Percentiles rank a stretch among this genome's conserved stretches.
phyloP scores from a whole-genome alignment of 2,329 filamentous ascomycete species.

The Claviceps humidiphila region DNA sequence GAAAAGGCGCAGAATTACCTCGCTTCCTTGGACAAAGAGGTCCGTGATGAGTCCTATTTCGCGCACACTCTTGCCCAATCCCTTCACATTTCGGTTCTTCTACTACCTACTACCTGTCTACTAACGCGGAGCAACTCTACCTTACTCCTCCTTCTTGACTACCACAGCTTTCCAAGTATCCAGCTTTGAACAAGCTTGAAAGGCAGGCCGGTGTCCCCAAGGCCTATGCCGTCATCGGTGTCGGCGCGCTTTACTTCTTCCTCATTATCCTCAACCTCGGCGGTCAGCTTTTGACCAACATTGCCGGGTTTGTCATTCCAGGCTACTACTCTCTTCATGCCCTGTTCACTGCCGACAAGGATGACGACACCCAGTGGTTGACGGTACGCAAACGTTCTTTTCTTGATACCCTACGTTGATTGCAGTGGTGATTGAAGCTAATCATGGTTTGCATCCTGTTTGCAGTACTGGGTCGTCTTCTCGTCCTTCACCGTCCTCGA shows the following conservation, averaged over 20 bases:
- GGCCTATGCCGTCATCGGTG: constrained; percentile 67
- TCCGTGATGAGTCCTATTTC: constrained; percentile 27
- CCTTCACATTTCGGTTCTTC: background rate
- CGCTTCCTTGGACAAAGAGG: constrained; percentile 71
- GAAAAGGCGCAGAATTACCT: constrained; percentile 67
- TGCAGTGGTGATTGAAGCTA: background rate
- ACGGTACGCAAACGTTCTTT: constrained; percentile 38
- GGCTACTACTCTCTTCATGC: constrained; percentile 74
- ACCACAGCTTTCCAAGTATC: constrained; percentile 69
- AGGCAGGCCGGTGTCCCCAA: constrained; percentile 73
- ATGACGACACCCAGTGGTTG: constrained; percentile 72
- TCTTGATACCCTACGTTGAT: background rate
- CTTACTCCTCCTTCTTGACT: background rate
- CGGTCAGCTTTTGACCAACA: constrained; percentile 76
- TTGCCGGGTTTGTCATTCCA: constrained; percentile 71
- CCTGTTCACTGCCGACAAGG: constrained; percentile 56
- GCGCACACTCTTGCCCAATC: background rate
- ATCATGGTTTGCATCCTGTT: constrained; percentile 10
- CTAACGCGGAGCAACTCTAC: constrained; percentile 8
- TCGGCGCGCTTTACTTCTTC: constrained; percentile 73
- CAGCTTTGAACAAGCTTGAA: constrained; percentile 71
- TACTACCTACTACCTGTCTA: constrained; percentile 15
- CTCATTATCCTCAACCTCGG: constrained; percentile 88
- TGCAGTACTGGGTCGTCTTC: constrained; percentile 77
- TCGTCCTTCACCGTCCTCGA: constrained; percentile 71